A percentile compares a stretch with the other conserved stretches of the same genome.
Conservation (phyloP, 495 filamentous ascomycete species). For the Acidiella bohemica region DNA sequence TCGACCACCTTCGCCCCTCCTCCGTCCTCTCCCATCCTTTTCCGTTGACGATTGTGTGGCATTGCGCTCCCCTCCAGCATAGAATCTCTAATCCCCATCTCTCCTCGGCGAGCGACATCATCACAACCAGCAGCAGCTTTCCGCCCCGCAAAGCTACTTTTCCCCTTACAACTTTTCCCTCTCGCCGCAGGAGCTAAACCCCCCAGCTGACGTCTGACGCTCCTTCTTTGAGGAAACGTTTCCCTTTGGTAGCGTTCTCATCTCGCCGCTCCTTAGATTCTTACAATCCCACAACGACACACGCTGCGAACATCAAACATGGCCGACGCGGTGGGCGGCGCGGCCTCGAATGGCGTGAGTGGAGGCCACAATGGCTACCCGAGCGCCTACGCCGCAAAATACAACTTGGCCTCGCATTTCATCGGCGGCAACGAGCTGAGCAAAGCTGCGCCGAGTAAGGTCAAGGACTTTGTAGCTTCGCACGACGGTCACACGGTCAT, state of each 20-base stretch:
- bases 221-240: too few relatives aligned
- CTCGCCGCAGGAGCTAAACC: too few relatives aligned
- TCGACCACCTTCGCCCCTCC: too few relatives aligned
- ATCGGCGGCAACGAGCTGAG: slow-evolving; percentile 84
- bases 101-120: too few relatives aligned
- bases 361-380: slow-evolving; percentile 38
- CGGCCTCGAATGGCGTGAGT: slow-evolving; percentile 16
- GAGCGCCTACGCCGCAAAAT: slow-evolving; percentile 56
- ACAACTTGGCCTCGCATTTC: slow-evolving; percentile 78
- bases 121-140: too few relatives aligned
- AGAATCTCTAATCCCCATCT: too few relatives aligned
- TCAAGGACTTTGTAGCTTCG: slow-evolving; percentile 86
- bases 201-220: too few relatives aligned
- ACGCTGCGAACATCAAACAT: slow-evolving; percentile 3
- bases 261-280: background rate
- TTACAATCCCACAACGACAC: background rate
- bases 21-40: too few relatives aligned
- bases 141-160: too few relatives aligned
- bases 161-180: too few relatives aligned
- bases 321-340: slow-evolving; percentile 19
- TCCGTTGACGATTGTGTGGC: too few relatives aligned
- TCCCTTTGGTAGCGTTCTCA: background rate
- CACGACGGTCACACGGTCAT: slow-evolving; percentile 96
- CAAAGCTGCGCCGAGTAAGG: slow-evolving; percentile 59
- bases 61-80: too few relatives aligned